phyloP scores from a whole-genome alignment of 495 filamentous ascomycete species.

The Xylaria sp. region DNA sequence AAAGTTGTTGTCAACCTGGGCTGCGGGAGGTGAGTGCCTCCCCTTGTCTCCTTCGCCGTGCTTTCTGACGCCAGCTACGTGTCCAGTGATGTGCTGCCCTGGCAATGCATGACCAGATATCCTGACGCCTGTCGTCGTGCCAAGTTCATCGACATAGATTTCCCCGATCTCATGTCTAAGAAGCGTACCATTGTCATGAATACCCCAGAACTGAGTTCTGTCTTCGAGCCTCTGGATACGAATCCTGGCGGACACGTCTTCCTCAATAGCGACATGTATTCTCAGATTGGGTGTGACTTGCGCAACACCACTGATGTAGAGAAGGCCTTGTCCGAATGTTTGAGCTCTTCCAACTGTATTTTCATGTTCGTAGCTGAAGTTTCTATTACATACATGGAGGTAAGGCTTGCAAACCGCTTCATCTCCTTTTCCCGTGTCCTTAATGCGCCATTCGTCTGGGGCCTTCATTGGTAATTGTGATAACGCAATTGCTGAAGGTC shows the following conservation, averaged over 20 bases:
- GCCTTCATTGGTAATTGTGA: neutral
- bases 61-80: conserved; percentile 14
- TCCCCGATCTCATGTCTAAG: conserved; percentile 75
- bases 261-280: conserved; percentile 72
- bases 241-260: conserved; percentile 52
- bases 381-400: conserved; percentile 88
- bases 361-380: conserved; percentile 88
- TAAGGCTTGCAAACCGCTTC: neutral
- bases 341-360: conserved; percentile 61
- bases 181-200: conserved; percentile 72
- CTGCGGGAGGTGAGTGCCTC: conserved; percentile 79
- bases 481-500: neutral
- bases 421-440: neutral
- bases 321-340: conserved; percentile 57
- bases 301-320: conserved; percentile 66
- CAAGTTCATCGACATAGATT: conserved; percentile 87
- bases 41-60: conserved; percentile 24
- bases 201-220: conserved; percentile 64
- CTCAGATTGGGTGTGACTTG: conserved; percentile 84
- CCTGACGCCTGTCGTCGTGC: conserved; percentile 59
- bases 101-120: conserved; percentile 76
- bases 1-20: conserved; percentile 87
- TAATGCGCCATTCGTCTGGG: neutral
- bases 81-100: conserved; percentile 84
- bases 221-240: conserved; percentile 53